Evolutionary conservation across 2,329 filamentous ascomycete genomes (phyloP), one percentile per base, ranked within the genome.

Genomic region (Myriosclerotinia curreyana): DNA sequence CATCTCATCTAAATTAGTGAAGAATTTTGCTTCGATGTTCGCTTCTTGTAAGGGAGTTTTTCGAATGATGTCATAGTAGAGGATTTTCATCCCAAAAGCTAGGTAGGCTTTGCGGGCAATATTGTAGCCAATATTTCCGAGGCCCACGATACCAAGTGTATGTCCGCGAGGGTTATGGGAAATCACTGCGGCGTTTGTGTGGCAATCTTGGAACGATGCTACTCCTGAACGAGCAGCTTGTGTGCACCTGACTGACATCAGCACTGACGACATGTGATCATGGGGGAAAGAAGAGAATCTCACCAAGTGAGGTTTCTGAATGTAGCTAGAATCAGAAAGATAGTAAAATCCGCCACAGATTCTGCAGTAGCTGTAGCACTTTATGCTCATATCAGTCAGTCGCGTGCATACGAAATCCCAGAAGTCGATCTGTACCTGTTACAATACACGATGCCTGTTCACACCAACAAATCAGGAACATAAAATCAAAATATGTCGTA

Each of bases 341-440:
- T 79, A 22, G 87, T 85, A 66, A 89, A 85, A 74, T 92, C 89
- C 59, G 88, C 88, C 1, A 91, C 88, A 5, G 88, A 85, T 71
- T 92, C 89, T 8, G 86, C 86, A 44, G 87, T 87, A 0, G 88
- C 87, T 1, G 85, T 81, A 1, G 87, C 88, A 3, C 85, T 73
- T 52, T 15, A 36, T 12, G 17, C 46, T 59, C 51, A 64, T 36
- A 31, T 50, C 9, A n/a, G 34, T 34, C 42, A 46, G 28, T 31
- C 20, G 17, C 20, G 17, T 55, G 38, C 36, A 5, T 7, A 22
- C 2, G 11, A 9, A 28, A 36, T 2, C 44, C 7, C 5, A 25
- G 15, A 34, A 9, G 25, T 14, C 22, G 4, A 17, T 12, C 31
- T 14, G 42, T 65, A 72, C 71, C 72, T 83, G 76, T 92, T 91